Base-by-base conservation (phyloP, 139 green algal genomes). In the Pleodorina starrii region DNA sequence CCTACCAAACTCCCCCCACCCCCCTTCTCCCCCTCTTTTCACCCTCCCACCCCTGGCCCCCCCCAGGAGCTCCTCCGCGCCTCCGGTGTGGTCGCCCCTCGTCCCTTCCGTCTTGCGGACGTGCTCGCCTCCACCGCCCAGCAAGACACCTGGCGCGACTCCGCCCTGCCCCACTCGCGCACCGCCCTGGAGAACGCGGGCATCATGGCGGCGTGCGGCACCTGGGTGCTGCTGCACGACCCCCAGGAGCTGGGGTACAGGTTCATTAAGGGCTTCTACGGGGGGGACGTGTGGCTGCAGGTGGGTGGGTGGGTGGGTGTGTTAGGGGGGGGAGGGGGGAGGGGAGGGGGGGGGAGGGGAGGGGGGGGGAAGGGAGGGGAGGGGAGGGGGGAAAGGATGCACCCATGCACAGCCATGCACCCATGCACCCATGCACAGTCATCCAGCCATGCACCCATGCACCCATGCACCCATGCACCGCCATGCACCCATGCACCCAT, bases 111-210 rank as follows among this genome's bases (percentile, higher is more conserved):
- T 2, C 71, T 91, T 51, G 81, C 81, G 10, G 88, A 88, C 57
- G 57, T 48, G 25, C 75, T 90, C 40, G 66, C 76, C n/a, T n/a
- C 32, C 27, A 35, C 76, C 10, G 57, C 85, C 68, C 80, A 89
- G 72, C 80, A 88, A 43, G 88, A 91, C 38, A 74, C 81, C 7
- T 91, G 81, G 80, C 88, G 88, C 40, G 81, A 91, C 54, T 71
- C 72, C 7, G 72, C 63, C 0, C 44, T 91, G 72, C 81, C 86
- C 23, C 85, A 93, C 77, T 91, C 85, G 59, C 68, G 80, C 42
- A 93, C 86, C 2, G 85, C 90, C 10, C 66, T 93, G 42, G 90
- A 93, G 69, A 93, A 93, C 57, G 90, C 90, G 46, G 69, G 89
- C 59, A 66, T 93, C 69, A 93, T 93, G 90, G 51, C 85, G 43